These are phyloP conservation scores for Fusarium xyrophilum DNA, from an alignment of 2,329 filamentous ascomycete species.

Conservation along the genomic window DNA sequence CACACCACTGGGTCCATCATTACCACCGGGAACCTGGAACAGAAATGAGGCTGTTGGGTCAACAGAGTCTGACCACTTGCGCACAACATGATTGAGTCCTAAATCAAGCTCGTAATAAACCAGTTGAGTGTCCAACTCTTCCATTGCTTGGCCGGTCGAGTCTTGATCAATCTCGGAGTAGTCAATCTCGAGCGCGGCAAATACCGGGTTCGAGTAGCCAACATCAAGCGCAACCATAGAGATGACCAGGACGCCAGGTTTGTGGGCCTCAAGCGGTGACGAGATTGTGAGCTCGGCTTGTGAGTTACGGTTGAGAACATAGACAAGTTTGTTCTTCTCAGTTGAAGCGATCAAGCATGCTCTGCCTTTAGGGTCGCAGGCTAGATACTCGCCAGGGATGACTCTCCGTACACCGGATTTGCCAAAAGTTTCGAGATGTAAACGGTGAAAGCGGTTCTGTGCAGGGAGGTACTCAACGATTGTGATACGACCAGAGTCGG, in stretches of 20 bases:
- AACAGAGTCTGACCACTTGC: slow-evolving; percentile 94
- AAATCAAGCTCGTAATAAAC: slow-evolving; percentile 98
- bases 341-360: slow-evolving; percentile 92
- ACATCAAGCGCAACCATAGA: slow-evolving; percentile 89
- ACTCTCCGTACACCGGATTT: slow-evolving; percentile 95
- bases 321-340: slow-evolving; percentile 99
- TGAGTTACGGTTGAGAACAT: slow-evolving; percentile 93
- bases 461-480: slow-evolving; percentile 90
- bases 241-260: slow-evolving; percentile 88
- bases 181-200: slow-evolving; percentile 92
- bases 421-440: slow-evolving; percentile 97
- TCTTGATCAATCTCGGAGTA: slow-evolving; percentile 93
- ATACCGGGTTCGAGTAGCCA: slow-evolving; percentile 96
- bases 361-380: slow-evolving; percentile 92
- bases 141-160: slow-evolving; percentile 79
- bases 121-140: slow-evolving; percentile 85
- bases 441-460: slow-evolving; percentile 84
- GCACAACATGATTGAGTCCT: slow-evolving; percentile 94
- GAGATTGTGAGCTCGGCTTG: slow-evolving; percentile 97
- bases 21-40: slow-evolving; percentile 94
- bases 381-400: slow-evolving; percentile 93
- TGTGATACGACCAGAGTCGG: slow-evolving; percentile 93
- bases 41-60: slow-evolving; percentile 88
- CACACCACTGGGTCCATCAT: slow-evolving; percentile 92
- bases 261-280: slow-evolving; percentile 94